Percentiles rank a stretch among this genome's conserved stretches.
Conservation (phyloP, 257 asterid genomes). For the Orobanche coerulescens region DNA sequence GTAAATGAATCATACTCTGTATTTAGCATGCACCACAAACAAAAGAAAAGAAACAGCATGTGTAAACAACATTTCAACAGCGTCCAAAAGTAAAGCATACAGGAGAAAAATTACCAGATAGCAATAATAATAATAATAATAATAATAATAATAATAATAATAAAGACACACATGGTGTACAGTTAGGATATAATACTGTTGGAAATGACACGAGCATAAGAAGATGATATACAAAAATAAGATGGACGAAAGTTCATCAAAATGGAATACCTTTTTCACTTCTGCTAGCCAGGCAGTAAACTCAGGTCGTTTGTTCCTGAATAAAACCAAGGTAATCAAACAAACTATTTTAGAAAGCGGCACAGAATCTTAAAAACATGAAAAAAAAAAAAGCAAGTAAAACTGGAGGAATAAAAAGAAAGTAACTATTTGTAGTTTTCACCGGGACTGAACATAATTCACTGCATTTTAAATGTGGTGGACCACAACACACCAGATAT, state of each 20-base stretch:
- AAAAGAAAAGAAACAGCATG: background rate
- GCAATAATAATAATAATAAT: too few species aligned
- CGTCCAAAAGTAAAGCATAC: background rate
- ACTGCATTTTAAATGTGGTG: background rate
- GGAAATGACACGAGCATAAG: background rate
- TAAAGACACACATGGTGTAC: background rate
- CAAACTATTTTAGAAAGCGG: background rate
- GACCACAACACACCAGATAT: background rate
- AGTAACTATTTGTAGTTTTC: background rate
- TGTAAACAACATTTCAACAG: background rate
- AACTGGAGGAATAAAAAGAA: background rate
- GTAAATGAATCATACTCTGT: background rate
- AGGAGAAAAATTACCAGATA: too few species aligned
- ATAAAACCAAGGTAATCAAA: slow-evolving; percentile 23
- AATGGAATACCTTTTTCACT: slow-evolving; percentile 62
- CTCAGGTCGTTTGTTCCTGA: slow-evolving; percentile 94
- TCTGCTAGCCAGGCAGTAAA: slow-evolving; percentile 90
- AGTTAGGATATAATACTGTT: background rate
- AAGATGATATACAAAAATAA: background rate
- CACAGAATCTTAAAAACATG: background rate
- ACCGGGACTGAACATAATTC: background rate
- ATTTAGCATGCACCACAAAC: background rate
- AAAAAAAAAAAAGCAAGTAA: background rate
- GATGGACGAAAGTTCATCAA: background rate
- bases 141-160: background rate